phyloP scores from a whole-genome alignment of 2,329 filamentous ascomycete species.

The Clonostachys solani region DNA sequence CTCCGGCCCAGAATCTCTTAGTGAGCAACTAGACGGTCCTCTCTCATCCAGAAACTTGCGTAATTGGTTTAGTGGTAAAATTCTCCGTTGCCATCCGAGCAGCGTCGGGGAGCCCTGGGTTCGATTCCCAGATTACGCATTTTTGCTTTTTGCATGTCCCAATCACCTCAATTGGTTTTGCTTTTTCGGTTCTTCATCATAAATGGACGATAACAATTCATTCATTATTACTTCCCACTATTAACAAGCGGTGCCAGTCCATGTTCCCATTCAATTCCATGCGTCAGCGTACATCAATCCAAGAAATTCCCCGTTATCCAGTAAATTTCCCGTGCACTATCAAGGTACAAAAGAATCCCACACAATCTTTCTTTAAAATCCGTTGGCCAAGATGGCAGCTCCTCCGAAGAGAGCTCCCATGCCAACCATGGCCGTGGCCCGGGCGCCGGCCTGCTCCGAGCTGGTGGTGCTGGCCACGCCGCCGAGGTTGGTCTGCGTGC shows the following conservation, averaged over 20 bases:
- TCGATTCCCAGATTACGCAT: constrained; percentile 26
- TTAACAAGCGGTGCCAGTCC: too few species aligned
- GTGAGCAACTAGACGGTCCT: too few species aligned
- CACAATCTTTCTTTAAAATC: constrained; percentile 1
- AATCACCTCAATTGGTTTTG: too few species aligned
- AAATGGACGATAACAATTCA: too few species aligned
- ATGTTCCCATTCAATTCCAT: too few species aligned
- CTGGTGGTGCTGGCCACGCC: not conserved
- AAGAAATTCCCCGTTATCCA: too few species aligned
- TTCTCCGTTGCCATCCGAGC: constrained; percentile 20
- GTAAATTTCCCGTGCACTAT: not conserved
- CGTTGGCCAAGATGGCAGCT: constrained; percentile 12
- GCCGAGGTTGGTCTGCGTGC: not conserved
- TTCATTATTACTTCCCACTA: too few species aligned
- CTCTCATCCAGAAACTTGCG: not conserved
- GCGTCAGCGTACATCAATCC: too few species aligned
- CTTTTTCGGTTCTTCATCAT: too few species aligned
- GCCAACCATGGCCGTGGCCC: constrained; percentile 14
- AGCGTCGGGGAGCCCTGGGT: constrained; percentile 25
- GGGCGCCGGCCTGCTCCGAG: constrained; percentile 8
- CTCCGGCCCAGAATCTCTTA: too few species aligned
- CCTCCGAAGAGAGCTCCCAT: constrained; percentile 14
- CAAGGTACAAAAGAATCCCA: not conserved
- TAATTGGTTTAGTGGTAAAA: constrained; percentile 23
- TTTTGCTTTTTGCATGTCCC: not conserved